These are phyloP conservation scores for Taphrina sp. DNA, from an alignment of 1,139 yeast genomes.

Conservation along the genomic window DNA sequence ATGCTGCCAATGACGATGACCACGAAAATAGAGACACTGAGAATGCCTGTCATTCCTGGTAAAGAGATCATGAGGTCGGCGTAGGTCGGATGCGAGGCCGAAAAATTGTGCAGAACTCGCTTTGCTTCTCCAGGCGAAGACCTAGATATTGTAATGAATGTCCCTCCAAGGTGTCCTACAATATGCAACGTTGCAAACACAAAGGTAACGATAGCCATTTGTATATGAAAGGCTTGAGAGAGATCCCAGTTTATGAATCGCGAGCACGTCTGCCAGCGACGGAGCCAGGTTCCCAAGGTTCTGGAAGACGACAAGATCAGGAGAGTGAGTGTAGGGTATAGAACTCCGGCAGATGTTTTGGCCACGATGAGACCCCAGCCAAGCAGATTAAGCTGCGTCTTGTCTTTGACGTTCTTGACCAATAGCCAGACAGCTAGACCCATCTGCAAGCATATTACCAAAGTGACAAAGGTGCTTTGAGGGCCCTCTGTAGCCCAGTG, in stretches of 20 bases:
- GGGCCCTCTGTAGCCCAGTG: constrained; percentile 19
- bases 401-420: constrained; percentile 2
- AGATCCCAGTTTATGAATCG: constrained; percentile 21
- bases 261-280: background rate
- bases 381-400: constrained; percentile 1
- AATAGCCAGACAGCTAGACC: constrained; percentile 9
- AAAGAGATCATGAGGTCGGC: background rate
- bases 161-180: constrained; percentile 16
- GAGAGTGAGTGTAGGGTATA: constrained; percentile 16
- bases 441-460: constrained; percentile 5
- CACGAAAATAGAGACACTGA: background rate
- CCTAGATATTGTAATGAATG: constrained; percentile 5
- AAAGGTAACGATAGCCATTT: constrained; percentile 14
- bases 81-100: constrained; percentile 3
- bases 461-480: constrained; percentile 9
- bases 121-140: constrained; percentile 3
- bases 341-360: constrained; percentile 16
- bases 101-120: background rate
- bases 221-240: constrained; percentile 14
- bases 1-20: constrained; percentile 1
- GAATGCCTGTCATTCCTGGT: constrained; percentile 16
- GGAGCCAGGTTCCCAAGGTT: constrained; percentile 6
- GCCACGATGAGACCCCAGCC: constrained; percentile 25
- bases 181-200: constrained; percentile 1
- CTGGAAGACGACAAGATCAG: constrained; percentile 15